Base-by-base conservation (phyloP, 768 basidiomycete species). In the Suillus bovinus region DNA sequence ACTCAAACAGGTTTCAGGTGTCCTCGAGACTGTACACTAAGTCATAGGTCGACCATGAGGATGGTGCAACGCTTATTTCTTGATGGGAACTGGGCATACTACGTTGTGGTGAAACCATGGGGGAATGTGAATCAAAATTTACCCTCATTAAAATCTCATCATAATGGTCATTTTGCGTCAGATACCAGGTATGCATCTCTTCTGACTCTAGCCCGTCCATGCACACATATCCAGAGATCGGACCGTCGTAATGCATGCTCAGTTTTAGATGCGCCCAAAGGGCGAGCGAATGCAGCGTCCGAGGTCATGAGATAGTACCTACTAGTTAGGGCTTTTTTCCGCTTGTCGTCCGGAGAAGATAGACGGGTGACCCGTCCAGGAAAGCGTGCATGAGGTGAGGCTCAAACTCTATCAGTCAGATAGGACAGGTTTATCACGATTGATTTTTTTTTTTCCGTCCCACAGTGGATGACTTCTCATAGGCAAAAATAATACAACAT, bases 211-310 rank as follows among this genome's bases (percentile, higher is more conserved):
- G 47, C 31, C 22, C 61, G 92, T 92, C 36, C 97, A 99, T 74
- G 89, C 92, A 2, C 97, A 99, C 70, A 91, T 98, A 56, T 96
- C 93, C 42, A 83, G 87, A 55, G 84, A 93, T 67, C 63, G 68
- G 36, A 70, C 79, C 14, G 93, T 3, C 81, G 74, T 62, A 99
- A 95, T 72, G 70, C 92, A 8, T 99, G 99, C 67, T 90, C 93
- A 0, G 77, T 91, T 17, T 76, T 83, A 0, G 81, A 88, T 5
- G 16, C 38, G 38, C 38, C 5, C 16, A 74, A 75, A 4, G 94
- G 94, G 9, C 79, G 97, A 60, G 72, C 77, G 22, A 84, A 83
- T 64, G 94, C 96, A 5, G 80, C 85, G 6, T 89, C 85, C 66
- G 82, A 89, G 20, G 96, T 98, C 69, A 91, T 90, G 1, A 91